Conservation (phyloP, 345 rosid genomes). For the Combretum micranthum region DNA sequence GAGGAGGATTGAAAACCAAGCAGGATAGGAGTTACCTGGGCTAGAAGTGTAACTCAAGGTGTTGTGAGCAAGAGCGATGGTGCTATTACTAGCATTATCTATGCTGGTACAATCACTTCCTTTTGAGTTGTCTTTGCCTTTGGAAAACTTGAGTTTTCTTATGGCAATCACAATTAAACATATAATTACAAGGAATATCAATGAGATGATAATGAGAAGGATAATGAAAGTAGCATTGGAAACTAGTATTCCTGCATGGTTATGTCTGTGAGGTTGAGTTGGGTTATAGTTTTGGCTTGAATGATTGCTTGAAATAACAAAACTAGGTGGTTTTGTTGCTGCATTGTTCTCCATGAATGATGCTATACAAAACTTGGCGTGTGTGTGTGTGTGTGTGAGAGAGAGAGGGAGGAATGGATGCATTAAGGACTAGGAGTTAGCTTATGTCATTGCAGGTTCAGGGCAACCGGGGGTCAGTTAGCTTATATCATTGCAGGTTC, state of each 20-base stretch:
- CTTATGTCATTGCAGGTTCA: too few relatives aligned
- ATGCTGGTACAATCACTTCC: conserved; percentile 15
- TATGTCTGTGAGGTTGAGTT: conserved; percentile 13
- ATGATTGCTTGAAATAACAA: background rate
- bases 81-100: conserved; percentile 20
- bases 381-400: conserved; percentile 3
- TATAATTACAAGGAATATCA: conserved; percentile 29
- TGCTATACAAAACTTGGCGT: background rate
- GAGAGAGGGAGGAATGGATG: conserved; percentile 3
- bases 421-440: too few relatives aligned
- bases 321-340: background rate
- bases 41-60: conserved; percentile 42
- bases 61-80: conserved; percentile 36
- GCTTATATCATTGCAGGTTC: too few relatives aligned
- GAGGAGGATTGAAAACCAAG: too few relatives aligned
- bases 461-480: too few relatives aligned
- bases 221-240: conserved; percentile 36
- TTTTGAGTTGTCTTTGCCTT: conserved; percentile 20
- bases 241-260: conserved; percentile 23
- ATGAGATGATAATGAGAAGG: conserved; percentile 30
- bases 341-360: background rate
- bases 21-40: conserved; percentile 51
- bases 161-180: conserved; percentile 36
- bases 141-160: conserved; percentile 37
- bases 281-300: conserved; percentile 4